phyloP scores from a whole-genome alignment of 306 rosid genomes.

The Castanospermum australe region DNA sequence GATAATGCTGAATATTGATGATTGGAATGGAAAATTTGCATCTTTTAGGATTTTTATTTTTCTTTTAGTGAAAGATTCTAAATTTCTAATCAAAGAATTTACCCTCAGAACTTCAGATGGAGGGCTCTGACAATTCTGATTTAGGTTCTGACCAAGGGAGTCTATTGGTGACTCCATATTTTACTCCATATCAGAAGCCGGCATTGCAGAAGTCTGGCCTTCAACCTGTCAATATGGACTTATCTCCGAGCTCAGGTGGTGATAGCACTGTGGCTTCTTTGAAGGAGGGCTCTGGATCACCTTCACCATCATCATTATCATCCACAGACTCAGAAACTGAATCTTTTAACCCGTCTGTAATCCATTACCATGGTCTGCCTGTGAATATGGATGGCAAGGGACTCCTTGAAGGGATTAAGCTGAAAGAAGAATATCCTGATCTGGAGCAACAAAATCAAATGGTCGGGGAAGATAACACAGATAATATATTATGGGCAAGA shows the following conservation, averaged over 20 bases:
- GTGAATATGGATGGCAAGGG: constrained; percentile 33
- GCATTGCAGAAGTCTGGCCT: constrained; percentile 28
- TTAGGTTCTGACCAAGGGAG: constrained; percentile 34
- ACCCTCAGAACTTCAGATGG: constrained; percentile 37
- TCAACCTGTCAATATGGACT: constrained; percentile 43
- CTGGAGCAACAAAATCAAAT: constrained; percentile 35
- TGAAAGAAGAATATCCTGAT: constrained; percentile 40
- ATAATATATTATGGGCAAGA: constrained; percentile 5
- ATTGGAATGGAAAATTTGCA: not conserved
- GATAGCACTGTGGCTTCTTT: constrained; percentile 51
- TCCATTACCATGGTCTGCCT: constrained; percentile 31
- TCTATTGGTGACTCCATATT: constrained; percentile 45
- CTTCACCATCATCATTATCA: constrained; percentile 48
- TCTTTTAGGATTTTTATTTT: not conserved
- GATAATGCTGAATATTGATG: not conserved
- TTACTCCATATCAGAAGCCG: constrained; percentile 54
- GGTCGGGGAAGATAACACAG: constrained; percentile 25
- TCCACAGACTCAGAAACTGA: constrained; percentile 62
- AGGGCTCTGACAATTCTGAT: constrained; percentile 40
- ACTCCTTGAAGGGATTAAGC: constrained; percentile 32
- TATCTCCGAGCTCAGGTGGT: constrained; percentile 51
- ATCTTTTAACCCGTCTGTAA: constrained; percentile 22
- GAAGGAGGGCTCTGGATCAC: constrained; percentile 46
- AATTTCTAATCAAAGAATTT: constrained; percentile 10
- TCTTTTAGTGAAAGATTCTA: constrained; percentile 3